A percentile compares a stretch with the other conserved stretches of the same genome.
phyloP scores from a whole-genome alignment of 192 early-diverging fungal genomes.

The Ambispora gerdemannii region DNA sequence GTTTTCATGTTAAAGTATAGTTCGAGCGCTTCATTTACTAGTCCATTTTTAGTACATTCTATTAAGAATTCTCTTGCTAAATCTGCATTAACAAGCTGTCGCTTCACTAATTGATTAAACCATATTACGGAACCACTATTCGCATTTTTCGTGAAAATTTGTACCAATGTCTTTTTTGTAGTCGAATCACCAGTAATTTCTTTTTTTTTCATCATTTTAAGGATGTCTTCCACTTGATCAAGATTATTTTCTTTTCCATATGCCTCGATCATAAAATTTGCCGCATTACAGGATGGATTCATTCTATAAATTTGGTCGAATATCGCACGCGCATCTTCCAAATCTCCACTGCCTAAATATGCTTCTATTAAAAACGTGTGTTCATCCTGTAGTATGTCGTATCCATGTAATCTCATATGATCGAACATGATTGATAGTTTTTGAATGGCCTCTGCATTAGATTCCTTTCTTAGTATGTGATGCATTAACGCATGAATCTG shows the following conservation, averaged over 20 bases:
- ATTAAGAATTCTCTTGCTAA: constrained; percentile 36
- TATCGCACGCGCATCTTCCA: constrained; percentile 5
- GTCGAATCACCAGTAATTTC: constrained; percentile 53
- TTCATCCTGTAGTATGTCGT: not conserved
- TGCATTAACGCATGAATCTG: no score
- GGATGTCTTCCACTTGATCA: constrained; percentile 61
- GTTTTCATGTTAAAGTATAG: constrained; percentile 36
- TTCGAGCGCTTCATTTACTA: constrained; percentile 34
- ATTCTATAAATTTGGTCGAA: constrained; percentile 17
- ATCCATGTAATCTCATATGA: not conserved
- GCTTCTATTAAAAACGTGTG: constrained; percentile 17
- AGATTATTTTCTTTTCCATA: constrained; percentile 33
- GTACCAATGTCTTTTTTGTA: constrained; percentile 30
- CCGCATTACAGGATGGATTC: not conserved
- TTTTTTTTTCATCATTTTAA: constrained; percentile 61
- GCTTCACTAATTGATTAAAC: constrained; percentile 34
- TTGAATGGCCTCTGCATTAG: no score
- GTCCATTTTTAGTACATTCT: constrained; percentile 31
- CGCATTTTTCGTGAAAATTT: constrained; percentile 25
- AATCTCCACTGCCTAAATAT: constrained; percentile 4
- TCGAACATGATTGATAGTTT: no score
- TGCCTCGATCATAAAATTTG: constrained; percentile 16
- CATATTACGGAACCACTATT: constrained; percentile 30
- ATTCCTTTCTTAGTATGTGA: no score
- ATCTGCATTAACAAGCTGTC: constrained; percentile 29